These are phyloP conservation scores for Apocynum venetum DNA, from an alignment of 257 asterid species.

Conservation along the genomic window DNA sequence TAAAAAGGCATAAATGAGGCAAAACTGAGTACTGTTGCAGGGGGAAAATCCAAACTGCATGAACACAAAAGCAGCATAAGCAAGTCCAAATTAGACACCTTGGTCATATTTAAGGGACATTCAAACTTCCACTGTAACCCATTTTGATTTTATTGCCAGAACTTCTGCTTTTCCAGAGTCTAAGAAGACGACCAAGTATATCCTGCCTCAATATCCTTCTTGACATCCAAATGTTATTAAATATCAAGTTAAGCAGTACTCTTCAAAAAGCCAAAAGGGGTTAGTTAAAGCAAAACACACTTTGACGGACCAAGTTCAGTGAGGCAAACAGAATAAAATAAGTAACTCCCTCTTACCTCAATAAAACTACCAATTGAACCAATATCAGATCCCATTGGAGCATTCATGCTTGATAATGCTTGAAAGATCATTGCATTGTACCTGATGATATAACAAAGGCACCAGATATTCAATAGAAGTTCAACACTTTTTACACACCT, in stretches of 20 bases:
- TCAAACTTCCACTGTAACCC: neutral
- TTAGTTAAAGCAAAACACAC: neutral
- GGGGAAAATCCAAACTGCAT: neutral
- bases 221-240: neutral
- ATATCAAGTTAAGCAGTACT: neutral
- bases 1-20: neutral
- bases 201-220: neutral
- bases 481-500: neutral
- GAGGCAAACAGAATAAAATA: neutral
- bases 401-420: conserved; percentile 47
- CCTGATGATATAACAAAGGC: conserved; percentile 31
- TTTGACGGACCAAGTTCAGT: neutral
- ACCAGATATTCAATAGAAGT: conserved; percentile 12
- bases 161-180: neutral
- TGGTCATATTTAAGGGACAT: neutral
- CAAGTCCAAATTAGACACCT: neutral
- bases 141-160: neutral
- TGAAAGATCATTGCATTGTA: conserved; percentile 44
- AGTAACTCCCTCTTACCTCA: conserved; percentile 41
- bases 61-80: neutral
- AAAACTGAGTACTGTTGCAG: neutral
- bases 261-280: neutral
- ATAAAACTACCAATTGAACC: conserved; percentile 41
- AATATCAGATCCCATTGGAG: conserved; percentile 43
- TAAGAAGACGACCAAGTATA: neutral